phyloP scores from a whole-genome alignment of 2,329 filamentous ascomycete genomes.

The Chrysoporthe puriensis region DNA sequence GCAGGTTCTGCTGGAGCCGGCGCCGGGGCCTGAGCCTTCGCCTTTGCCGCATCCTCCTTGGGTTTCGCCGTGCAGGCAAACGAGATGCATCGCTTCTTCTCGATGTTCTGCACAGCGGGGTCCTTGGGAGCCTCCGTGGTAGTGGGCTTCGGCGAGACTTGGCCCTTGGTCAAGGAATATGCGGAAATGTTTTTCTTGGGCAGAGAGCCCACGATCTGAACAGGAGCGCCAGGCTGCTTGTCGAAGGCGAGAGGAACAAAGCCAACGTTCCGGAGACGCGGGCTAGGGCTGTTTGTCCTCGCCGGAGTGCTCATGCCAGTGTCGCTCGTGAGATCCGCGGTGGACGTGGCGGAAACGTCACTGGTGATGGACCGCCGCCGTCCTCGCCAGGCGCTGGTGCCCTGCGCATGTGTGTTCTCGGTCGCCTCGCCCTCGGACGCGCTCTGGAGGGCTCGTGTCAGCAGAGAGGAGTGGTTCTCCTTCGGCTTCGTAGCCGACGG shows the following conservation, averaged over 20 bases:
- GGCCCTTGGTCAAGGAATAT: neutral
- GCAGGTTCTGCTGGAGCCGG: neutral
- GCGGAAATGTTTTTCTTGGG: constrained; percentile 12
- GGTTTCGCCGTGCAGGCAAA: constrained; percentile 81
- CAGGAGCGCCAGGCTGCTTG: constrained; percentile 16
- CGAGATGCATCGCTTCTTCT: constrained; percentile 86
- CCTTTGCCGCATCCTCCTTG: constrained; percentile 46
- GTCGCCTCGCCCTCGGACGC: constrained; percentile 61
- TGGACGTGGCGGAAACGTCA: constrained; percentile 79
- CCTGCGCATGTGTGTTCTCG: constrained; percentile 42
- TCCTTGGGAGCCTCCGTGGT: constrained; percentile 46
- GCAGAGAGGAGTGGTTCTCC: constrained; percentile 74
- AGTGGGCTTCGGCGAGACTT: constrained; percentile 33
- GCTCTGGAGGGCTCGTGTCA: constrained; percentile 81
- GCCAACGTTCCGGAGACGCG: constrained; percentile 69
- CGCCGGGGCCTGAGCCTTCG: constrained; percentile 28
- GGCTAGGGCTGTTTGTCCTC: constrained; percentile 85
- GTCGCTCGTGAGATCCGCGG: constrained; percentile 92
- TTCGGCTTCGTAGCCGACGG: constrained; percentile 49
- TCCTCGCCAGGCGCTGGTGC: constrained; percentile 35
- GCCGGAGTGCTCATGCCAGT: constrained; percentile 88
- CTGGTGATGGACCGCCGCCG: constrained; percentile 73
- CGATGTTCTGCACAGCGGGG: constrained; percentile 63
- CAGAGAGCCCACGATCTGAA: constrained; percentile 28
- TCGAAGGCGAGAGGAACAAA: constrained; percentile 43